Evolutionary conservation across 2,329 filamentous ascomycete genomes (phyloP), one percentile per base, ranked within the genome.

Genomic region (Alternaria alternata): DNA sequence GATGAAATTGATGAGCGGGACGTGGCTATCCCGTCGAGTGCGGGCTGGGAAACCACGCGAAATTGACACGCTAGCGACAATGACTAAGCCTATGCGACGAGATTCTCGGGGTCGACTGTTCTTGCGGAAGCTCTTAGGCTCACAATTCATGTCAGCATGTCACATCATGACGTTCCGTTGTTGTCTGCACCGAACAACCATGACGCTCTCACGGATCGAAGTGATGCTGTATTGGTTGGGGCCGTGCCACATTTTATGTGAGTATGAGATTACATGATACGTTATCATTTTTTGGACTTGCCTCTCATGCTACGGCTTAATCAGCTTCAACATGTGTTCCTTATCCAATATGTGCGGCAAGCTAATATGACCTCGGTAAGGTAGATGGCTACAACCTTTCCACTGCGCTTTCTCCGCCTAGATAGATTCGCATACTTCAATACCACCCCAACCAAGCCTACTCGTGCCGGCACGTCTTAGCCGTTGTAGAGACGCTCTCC

Each of bases 21-120:
- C 9, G 20, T 41, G 18, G 38, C 18, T 41, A 7, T 22, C 8
- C 20, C 11, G 18, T 22, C 38, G 18, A 41, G 9, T 20, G 18
- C 18, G 38, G 18, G 38, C 39, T 41, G 9, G 38, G 39, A 22
- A 14, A 36, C 43, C 28, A 55, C 44, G 43, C 51, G 44, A 51
- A 42, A 34, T 32, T 26, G 38, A 55, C 51, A 38, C 57, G 51
- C 57, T 44, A 44, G 32, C 24, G 1, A 30, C 20, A n/a, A 38
- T 44, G 30, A 36, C 43, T 55, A 46, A 44, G n/a, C 22, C 30
- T 12, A 11, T 11, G 24, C 43, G 24, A 38, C 20, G 9, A 30
- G 16, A 26, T 24, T 12, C 39, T 42, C 32, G 32, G 5, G 4
- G 18, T 41, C 39, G n/a, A 20, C 38, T 20, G 39, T 22, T 18